A percentile compares a stretch with the other conserved stretches of the same genome.
phyloP scores from a whole-genome alignment of 306 rosid genomes.

The Prosopis cineraria region DNA sequence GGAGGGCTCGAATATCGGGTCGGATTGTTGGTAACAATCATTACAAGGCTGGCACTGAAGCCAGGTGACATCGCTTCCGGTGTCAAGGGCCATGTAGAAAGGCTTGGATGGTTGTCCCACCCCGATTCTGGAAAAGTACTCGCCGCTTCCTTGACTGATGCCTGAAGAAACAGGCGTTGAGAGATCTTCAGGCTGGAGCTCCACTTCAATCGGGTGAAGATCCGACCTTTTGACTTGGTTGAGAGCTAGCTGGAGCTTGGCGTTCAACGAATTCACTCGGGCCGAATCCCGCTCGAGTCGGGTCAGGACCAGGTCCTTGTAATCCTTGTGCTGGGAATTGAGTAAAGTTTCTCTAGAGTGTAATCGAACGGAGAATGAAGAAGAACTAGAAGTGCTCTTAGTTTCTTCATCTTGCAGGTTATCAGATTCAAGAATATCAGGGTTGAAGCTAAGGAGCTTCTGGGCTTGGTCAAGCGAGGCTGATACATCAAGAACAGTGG shows the following conservation, averaged over 20 bases:
- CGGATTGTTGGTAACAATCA: constrained; percentile 87
- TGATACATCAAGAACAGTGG: constrained; percentile 54
- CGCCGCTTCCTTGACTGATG: constrained; percentile 74
- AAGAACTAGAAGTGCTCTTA: constrained; percentile 19
- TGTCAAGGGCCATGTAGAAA: constrained; percentile 83
- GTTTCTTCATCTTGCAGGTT: constrained; percentile 8
- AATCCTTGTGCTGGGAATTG: constrained; percentile 48
- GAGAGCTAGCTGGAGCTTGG: constrained; percentile 50
- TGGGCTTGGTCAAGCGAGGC: constrained; percentile 60
- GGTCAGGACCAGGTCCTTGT: constrained; percentile 45
- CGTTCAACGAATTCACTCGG: constrained; percentile 64
- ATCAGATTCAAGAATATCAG: constrained; percentile 28
- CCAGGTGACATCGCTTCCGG: constrained; percentile 90
- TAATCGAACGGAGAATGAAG: constrained; percentile 42
- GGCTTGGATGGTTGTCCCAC: constrained; percentile 69
- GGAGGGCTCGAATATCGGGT: constrained; percentile 72
- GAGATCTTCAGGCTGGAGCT: constrained; percentile 58
- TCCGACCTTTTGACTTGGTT: constrained; percentile 45
- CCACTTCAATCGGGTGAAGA: constrained; percentile 48
- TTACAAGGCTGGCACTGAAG: constrained; percentile 87
- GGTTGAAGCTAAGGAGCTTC: constrained; percentile 51
- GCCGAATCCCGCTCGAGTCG: constrained; percentile 76
- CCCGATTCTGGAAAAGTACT: constrained; percentile 77
- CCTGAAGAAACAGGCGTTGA: constrained; percentile 78
- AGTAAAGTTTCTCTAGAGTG: constrained; percentile 56